Percentiles rank a stretch among this genome's conserved stretches.
Evolutionary conservation across 2,329 filamentous ascomycete genomes (phyloP).

Genomic region (Colletotrichum tropicicola): DNA sequence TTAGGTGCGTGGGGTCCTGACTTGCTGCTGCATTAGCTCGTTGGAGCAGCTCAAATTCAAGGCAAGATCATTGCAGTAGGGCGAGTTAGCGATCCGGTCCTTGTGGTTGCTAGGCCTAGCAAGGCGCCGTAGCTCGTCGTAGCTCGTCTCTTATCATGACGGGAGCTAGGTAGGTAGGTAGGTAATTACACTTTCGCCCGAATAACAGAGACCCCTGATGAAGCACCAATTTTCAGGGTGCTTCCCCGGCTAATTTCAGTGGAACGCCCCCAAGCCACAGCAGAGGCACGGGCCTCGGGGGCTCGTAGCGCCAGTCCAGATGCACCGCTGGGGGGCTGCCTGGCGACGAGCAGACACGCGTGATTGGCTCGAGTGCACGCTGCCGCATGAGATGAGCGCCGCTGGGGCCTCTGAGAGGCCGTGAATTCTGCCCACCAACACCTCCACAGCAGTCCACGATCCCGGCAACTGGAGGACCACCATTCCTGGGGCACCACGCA

Average conservation of each 20-base stretch:
- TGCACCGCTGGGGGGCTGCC: background rate
- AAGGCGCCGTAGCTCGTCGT: no score
- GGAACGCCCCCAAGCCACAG: constrained; percentile 25
- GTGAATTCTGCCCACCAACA: background rate
- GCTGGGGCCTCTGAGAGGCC: background rate
- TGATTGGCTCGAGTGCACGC: constrained; percentile 1
- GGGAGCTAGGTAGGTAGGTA: no score
- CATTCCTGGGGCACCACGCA: no score
- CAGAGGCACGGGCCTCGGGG: background rate
- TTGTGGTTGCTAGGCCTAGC: no score
- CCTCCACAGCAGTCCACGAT: background rate
- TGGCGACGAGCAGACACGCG: background rate
- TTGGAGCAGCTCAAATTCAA: no score
- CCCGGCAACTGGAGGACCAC: no score
- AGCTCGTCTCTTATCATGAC: background rate
- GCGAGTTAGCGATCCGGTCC: background rate
- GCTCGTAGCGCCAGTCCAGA: background rate
- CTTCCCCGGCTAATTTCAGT: constrained; percentile 21
- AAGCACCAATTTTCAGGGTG: background rate
- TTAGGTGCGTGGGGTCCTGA: no score
- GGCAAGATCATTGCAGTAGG: background rate
- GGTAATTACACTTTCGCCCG: background rate
- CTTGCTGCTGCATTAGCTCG: no score
- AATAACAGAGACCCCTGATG: background rate
- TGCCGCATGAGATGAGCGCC: background rate